Percentiles rank a stretch among this genome's conserved stretches.
Conservation (phyloP, 495 filamentous ascomycete species). For the Talaromyces ruber region DNA sequence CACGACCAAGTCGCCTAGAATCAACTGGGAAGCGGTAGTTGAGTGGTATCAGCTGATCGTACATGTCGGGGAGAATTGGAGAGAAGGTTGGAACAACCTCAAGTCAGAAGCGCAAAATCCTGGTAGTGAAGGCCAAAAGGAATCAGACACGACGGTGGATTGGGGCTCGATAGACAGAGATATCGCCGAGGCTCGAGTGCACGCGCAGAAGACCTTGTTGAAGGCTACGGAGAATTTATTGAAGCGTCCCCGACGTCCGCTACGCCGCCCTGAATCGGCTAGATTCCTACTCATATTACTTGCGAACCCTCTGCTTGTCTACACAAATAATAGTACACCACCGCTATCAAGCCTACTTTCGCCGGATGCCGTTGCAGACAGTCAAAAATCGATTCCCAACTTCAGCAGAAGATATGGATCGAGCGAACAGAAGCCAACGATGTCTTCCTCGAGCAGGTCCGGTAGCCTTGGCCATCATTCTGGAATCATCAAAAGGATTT, state of each 20-base stretch:
- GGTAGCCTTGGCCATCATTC: conserved; percentile 53
- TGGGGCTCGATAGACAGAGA: conserved; percentile 47
- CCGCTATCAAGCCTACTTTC: neutral
- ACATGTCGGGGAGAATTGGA: conserved; percentile 56
- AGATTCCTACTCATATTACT: conserved; percentile 80
- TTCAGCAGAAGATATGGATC: conserved; percentile 3
- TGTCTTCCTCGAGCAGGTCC: conserved; percentile 11
- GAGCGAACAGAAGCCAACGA: conserved; percentile 18
- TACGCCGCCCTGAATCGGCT: conserved; percentile 61
- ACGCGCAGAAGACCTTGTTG: conserved; percentile 60
- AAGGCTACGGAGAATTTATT: conserved; percentile 78
- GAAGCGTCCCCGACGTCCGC: conserved; percentile 69
- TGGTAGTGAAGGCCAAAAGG: conserved; percentile 16
- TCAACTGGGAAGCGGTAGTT: conserved; percentile 65
- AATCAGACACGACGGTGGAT: conserved; percentile 23
- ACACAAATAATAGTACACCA: conserved; percentile 17
- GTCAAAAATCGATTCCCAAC: neutral
- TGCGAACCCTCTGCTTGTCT: conserved; percentile 69
- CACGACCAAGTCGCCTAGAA: conserved; percentile 55
- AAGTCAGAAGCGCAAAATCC: conserved; percentile 19
- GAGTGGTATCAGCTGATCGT: conserved; percentile 73
- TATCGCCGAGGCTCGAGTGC: conserved; percentile 57
- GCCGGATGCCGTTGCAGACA: conserved; percentile 10
- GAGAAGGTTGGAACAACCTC: conserved; percentile 36
- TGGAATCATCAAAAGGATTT: conserved; percentile 78